phyloP scores from a whole-genome alignment of 2,329 filamentous ascomycete genomes.

The Penicillium sp. region DNA sequence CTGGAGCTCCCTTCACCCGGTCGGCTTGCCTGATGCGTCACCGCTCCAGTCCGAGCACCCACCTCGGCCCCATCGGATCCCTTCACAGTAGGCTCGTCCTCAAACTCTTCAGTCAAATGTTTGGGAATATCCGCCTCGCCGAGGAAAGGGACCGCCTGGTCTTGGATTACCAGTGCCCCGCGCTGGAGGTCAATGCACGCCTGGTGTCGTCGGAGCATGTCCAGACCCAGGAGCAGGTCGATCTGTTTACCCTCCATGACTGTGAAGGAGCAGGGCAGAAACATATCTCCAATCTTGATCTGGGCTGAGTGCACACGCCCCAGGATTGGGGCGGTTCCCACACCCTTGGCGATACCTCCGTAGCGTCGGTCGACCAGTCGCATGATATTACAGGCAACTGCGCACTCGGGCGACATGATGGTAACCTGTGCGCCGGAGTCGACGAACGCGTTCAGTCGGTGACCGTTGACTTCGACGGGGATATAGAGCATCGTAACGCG shows the following conservation, averaged over 20 bases:
- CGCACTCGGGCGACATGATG: constrained; percentile 95
- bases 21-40: constrained; percentile 37
- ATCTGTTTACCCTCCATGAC: constrained; percentile 99
- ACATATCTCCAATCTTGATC: constrained; percentile 86
- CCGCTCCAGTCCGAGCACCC: constrained; percentile 75
- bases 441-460: constrained; percentile 91
- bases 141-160: constrained; percentile 83
- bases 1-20: background rate
- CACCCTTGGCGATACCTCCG: constrained; percentile 86
- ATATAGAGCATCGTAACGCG: constrained; percentile 96
- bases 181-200: constrained; percentile 85
- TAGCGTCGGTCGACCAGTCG: constrained; percentile 90
- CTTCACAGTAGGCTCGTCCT: constrained; percentile 78
- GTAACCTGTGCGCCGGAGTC: constrained; percentile 97
- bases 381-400: constrained; percentile 92
- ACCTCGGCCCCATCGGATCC: constrained; percentile 89
- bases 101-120: constrained; percentile 67
- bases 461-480: constrained; percentile 89
- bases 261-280: constrained; percentile 91
- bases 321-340: constrained; percentile 91
- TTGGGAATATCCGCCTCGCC: constrained; percentile 95
- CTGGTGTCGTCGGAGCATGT: constrained; percentile 96
- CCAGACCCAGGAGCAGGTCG: constrained; percentile 85
- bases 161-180: constrained; percentile 84
- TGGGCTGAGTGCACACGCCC: constrained; percentile 93